Conservation (phyloP, 129 eudicot species). For the Kitagawia praeruptora region DNA sequence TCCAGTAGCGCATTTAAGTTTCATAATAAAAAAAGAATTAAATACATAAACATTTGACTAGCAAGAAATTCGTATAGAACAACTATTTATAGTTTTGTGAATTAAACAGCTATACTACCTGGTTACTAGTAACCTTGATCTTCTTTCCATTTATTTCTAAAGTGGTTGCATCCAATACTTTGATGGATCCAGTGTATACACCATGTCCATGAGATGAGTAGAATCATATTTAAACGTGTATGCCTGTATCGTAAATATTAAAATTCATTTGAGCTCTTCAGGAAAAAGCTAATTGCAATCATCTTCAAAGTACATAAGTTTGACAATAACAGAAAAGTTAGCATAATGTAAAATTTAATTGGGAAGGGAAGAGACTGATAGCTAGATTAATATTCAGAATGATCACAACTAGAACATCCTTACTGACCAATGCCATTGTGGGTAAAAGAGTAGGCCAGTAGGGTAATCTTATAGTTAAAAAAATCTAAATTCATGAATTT, state of each 20-base stretch:
- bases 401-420: too few relatives aligned
- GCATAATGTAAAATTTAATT: background rate
- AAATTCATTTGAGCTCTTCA: background rate
- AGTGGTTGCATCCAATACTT: constrained; percentile 74
- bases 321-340: background rate
- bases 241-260: constrained; percentile 39
- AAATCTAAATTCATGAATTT: too few relatives aligned
- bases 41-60: background rate
- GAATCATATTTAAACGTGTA: constrained; percentile 98
- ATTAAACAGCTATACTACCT: constrained; percentile 38
- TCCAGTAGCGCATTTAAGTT: background rate
- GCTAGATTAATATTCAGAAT: too few relatives aligned
- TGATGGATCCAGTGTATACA: constrained; percentile 61
- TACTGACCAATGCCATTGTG: too few relatives aligned
- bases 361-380: too few relatives aligned
- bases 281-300: background rate
- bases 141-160: constrained; percentile 82
- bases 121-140: constrained; percentile 65
- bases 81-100: background rate
- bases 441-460: too few relatives aligned
- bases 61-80: constrained; percentile 5
- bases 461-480: too few relatives aligned
- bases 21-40: constrained; percentile 6
- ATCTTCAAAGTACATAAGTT: background rate
- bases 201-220: too few relatives aligned